phyloP scores from a whole-genome alignment of 2,329 filamentous ascomycete genomes.

The Sclerotinia nivalis region DNA sequence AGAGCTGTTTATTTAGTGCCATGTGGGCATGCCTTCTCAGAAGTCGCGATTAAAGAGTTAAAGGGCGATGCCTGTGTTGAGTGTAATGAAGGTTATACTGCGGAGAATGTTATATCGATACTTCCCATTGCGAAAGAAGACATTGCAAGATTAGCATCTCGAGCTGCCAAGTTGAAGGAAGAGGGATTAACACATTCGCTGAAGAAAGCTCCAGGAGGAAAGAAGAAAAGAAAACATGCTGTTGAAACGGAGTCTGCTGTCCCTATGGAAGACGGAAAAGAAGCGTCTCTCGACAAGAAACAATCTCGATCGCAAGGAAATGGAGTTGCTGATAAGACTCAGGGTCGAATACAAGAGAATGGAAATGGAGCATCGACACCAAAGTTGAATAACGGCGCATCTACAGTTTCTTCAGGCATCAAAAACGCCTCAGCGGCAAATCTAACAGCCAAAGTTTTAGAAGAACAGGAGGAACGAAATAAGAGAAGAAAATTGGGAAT shows the following conservation, averaged over 20 bases:
- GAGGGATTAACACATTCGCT: slow-evolving; percentile 80
- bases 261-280: not conserved
- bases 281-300: slow-evolving; percentile 31
- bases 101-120: slow-evolving; percentile 79
- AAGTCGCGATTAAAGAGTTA: slow-evolving; percentile 82
- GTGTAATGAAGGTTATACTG: slow-evolving; percentile 73
- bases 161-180: slow-evolving; percentile 68
- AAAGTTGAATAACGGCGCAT: slow-evolving; percentile 38
- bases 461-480: slow-evolving; percentile 80
- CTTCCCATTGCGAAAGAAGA: slow-evolving; percentile 72
- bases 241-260: slow-evolving; percentile 45
- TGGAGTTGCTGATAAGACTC: slow-evolving; percentile 32
- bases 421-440: slow-evolving; percentile 86
- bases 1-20: slow-evolving; percentile 89
- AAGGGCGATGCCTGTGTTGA: slow-evolving; percentile 63
- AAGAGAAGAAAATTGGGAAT: slow-evolving; percentile 71
- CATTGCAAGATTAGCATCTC: slow-evolving; percentile 62
- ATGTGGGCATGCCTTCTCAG: slow-evolving; percentile 92
- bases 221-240: slow-evolving; percentile 72
- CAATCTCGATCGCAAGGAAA: slow-evolving; percentile 35
- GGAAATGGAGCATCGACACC: slow-evolving; percentile 22
- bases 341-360: slow-evolving; percentile 36
- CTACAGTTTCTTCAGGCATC: slow-evolving; percentile 56
- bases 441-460: slow-evolving; percentile 81
- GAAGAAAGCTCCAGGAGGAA: slow-evolving; percentile 73